Base-by-base conservation (phyloP, 2,329 filamentous ascomycete genomes). In the Zelopaecilomyces penicillatus region DNA sequence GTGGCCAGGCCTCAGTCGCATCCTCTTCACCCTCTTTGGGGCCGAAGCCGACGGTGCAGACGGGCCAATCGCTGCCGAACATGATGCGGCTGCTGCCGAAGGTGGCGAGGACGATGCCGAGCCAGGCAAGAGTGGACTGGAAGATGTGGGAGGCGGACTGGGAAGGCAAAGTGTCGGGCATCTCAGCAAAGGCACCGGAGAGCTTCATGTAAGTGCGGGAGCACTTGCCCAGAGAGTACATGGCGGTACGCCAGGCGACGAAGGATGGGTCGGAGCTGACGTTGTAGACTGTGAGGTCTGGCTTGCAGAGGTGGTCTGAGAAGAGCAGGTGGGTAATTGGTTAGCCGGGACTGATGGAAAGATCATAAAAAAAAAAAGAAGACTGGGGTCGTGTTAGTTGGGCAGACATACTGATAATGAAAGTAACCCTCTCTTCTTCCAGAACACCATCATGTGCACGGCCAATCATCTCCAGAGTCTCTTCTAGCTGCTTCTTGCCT, bases 41-140 rank as follows among this genome's bases (percentile, higher is more conserved):
- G n/a, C 36, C 36, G 29, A 48, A 45, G 52, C 62, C 56, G 28
- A 87, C 68, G 50, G 87, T 90, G 66, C 88, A 95, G 1, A 96
- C 83, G 2, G 91, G 90, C 91, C 91, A 97, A 64, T 96, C 89
- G 52, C 85, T 90, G 27, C 84, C 90, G 64, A 93, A 96, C 83
- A 97, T 89, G 59, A 93, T 75, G 51, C 87, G 75, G 26, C 70
- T 60, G 0, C 84, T 67, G 2, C 85, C 82, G 57, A 95, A 96
- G 1, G 76, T 75, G 29, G 80, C 75, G 42, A 94, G 76, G 1
- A 90, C 68, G 42, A 83, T 77, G 48, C 81, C 76, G 2, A 87
- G 75, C 83, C 87, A 94, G 27, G 83, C 82, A 47, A 75, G 71
- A 19, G 86, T 71, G 35, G 74, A 73, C 49, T 75, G 68, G 52